Base-by-base conservation (phyloP, 139 green algal genomes). In the Micractinium conductrix region DNA sequence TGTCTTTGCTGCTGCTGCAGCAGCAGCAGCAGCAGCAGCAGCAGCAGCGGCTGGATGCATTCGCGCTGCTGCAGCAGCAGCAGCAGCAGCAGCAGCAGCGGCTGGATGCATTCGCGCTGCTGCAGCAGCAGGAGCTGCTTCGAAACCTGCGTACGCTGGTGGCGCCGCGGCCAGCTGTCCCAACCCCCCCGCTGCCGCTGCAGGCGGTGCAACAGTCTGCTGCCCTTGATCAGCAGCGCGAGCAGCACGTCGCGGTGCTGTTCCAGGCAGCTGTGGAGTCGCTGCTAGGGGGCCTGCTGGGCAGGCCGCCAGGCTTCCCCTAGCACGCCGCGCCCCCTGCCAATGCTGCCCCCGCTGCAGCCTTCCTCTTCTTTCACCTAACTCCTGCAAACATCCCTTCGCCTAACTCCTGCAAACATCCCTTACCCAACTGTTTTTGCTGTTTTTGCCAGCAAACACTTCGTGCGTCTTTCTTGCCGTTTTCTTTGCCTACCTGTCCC, bases 191-290 rank as follows among this genome's bases (percentile, higher is more conserved):
- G 65, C 35, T 44, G 65, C 65, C 37, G 65, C 65, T 43, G 65
- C 63, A 40, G n/a, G n/a, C n/a, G n/a, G 22, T 24, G 38, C 72
- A 17, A 33, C 24, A 4, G 9, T 16, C 24, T 35, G 21, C 42
- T 48, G 40, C 9, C 4, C 67, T 45, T 30, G 37, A 28, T 0
- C 40, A 76, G 28, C 26, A 12, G 28, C 26, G 73, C 1, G 45
- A 50, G 21, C 4, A 26, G 1, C 45, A 33, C 4, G 30, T 37
- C 2, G n/a, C 73, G n/a, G 45, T 21, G 0, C 45, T 79, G 73
- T 79, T 67, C 33, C 73, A 67, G 45, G 28, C 73, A 3, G 73
- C 73, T 5, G 73, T 79, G n/a, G 73, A 65, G 45, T 22, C 22
- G 16, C 33, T 79, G 45, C 14, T 79, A 33, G 16, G n/a, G 1